Conservation (phyloP, 176 grass and related monocot genomes). For the Hsuehochloa calcarea region DNA sequence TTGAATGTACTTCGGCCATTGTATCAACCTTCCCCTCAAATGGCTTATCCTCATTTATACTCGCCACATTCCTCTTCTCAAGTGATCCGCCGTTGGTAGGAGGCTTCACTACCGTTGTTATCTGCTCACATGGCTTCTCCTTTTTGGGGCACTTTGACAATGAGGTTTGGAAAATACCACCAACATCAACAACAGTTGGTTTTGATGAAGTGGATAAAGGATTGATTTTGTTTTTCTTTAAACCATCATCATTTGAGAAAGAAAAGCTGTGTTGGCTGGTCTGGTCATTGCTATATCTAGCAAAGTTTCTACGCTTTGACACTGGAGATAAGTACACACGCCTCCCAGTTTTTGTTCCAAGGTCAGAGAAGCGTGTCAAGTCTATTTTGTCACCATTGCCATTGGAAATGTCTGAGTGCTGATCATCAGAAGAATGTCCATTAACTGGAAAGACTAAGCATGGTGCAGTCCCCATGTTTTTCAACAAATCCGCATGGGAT, state of each 20-base stretch:
- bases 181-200: not conserved
- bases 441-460: constrained; percentile 7
- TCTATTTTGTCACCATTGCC: not conserved
- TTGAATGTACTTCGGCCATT: not conserved
- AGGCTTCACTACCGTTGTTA: not conserved
- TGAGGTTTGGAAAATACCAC: constrained; percentile 11
- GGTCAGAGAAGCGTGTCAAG: not conserved
- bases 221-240: constrained; percentile 15
- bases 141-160: not conserved
- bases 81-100: not conserved
- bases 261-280: constrained; percentile 1
- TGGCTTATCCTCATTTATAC: constrained; percentile 26
- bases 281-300: constrained; percentile 41
- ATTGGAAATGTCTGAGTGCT: not conserved
- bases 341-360: constrained; percentile 39
- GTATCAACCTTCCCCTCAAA: not conserved
- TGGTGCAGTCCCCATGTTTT: not conserved
- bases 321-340: constrained; percentile 52
- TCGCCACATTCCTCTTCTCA: constrained; percentile 18
- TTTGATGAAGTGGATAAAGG: constrained; percentile 21
- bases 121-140: constrained; percentile 23
- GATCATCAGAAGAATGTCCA: constrained; percentile 31
- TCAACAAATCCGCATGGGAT: not conserved
- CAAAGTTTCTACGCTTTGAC: constrained; percentile 49
- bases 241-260: constrained; percentile 26